Evolutionary conservation across 192 early-diverging fungal genomes (phyloP).

Genomic region (Dissophora ornata): DNA sequence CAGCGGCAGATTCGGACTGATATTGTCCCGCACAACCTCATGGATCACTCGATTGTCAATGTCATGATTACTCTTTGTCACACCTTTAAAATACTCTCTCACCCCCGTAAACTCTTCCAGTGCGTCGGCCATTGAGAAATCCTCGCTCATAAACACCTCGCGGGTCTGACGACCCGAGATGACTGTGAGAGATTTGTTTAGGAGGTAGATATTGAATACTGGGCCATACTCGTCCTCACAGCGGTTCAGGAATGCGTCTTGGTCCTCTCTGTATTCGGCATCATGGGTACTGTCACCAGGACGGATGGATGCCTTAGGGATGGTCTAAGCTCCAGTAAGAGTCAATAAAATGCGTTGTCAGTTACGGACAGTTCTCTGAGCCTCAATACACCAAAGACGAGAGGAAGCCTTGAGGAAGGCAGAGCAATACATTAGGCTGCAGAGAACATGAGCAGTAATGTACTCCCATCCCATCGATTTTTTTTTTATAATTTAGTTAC

Average conservation of each 20-base stretch:
- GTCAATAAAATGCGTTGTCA: background rate
- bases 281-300: slow-evolving; percentile 11
- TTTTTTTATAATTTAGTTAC: slow-evolving; percentile 5
- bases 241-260: slow-evolving; percentile 1
- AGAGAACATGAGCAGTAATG: too few relatives aligned
- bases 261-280: slow-evolving; percentile 7
- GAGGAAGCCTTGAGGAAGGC: too few relatives aligned
- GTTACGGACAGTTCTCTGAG: too few relatives aligned
- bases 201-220: slow-evolving; percentile 27
- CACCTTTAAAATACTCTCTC: background rate
- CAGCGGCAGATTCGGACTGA: slow-evolving; percentile 38
- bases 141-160: slow-evolving; percentile 40
- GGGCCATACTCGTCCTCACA: slow-evolving; percentile 23
- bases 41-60: slow-evolving; percentile 14
- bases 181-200: slow-evolving; percentile 16
- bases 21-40: slow-evolving; percentile 32
- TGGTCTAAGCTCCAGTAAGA: background rate
- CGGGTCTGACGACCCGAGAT: slow-evolving; percentile 37
- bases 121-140: slow-evolving; percentile 24
- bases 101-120: slow-evolving; percentile 38
- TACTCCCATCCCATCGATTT: too few relatives aligned
- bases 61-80: slow-evolving; percentile 24
- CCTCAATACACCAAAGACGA: too few relatives aligned
- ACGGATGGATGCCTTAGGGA: slow-evolving; percentile 5
- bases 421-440: too few relatives aligned